These are phyloP conservation scores for Babesia ovis DNA, from an alignment of 169 alveolate genomes.

Conservation along the genomic window DNA sequence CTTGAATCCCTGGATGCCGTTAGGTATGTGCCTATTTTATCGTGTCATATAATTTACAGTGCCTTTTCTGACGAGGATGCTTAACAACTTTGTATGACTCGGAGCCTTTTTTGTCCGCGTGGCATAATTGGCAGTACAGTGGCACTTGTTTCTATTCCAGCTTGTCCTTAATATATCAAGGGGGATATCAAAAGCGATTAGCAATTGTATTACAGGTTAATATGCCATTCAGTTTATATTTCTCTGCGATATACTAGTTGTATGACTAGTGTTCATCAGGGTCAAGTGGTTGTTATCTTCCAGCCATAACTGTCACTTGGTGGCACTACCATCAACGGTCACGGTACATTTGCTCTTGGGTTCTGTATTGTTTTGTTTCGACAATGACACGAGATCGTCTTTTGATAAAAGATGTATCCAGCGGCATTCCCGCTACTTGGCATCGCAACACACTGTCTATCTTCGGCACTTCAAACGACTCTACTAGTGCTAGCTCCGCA, in stretches of 20 bases:
- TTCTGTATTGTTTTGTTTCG: neutral
- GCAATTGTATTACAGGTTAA: too few relatives aligned
- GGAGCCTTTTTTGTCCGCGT: neutral
- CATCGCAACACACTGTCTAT: slow-evolving; percentile 50
- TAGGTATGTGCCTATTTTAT: neutral
- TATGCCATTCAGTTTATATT: neutral
- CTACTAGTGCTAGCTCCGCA: neutral
- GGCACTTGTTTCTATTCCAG: too few relatives aligned
- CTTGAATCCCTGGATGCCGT: slow-evolving; percentile 15
- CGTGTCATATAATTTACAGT: neutral
- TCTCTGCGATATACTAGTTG: neutral
- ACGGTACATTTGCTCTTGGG: too few relatives aligned
- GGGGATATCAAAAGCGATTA: too few relatives aligned
- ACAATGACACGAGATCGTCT: slow-evolving; percentile 54
- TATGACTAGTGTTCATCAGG: too few relatives aligned
- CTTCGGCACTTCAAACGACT: neutral
- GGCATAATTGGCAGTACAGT: neutral
- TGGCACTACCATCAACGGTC: neutral
- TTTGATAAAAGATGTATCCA: slow-evolving; percentile 35
- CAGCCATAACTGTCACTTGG: too few relatives aligned
- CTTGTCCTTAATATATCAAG: too few relatives aligned
- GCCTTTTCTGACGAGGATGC: slow-evolving; percentile 38
- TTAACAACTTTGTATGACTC: too few relatives aligned
- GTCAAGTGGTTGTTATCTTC: too few relatives aligned
- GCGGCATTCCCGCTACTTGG: slow-evolving; percentile 68